phyloP scores from a whole-genome alignment of 305 asterid species.

The Lippia alba region DNA sequence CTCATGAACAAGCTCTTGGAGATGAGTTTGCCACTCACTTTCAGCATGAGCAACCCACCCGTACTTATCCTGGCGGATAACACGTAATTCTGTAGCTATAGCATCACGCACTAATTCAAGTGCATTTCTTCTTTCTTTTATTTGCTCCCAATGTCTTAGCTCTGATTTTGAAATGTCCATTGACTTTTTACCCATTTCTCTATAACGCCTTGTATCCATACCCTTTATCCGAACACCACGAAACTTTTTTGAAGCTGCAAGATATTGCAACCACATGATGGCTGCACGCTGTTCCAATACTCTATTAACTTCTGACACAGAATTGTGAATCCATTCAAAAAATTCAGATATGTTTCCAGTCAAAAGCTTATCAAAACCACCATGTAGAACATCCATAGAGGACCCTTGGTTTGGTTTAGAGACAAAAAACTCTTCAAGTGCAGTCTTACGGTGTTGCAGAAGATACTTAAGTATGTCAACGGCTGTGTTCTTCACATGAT shows the following conservation, averaged over 20 bases:
- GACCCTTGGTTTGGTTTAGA: constrained; percentile 71
- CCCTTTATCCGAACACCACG: constrained; percentile 74
- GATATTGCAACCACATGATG: constrained; percentile 73
- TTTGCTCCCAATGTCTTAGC: constrained; percentile 74
- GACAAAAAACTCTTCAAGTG: constrained; percentile 74
- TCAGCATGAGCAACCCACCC: constrained; percentile 87
- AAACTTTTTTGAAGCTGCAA: constrained; percentile 68
- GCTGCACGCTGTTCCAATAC: constrained; percentile 70
- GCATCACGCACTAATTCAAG: constrained; percentile 79
- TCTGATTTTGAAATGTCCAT: constrained; percentile 59
- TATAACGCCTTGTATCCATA: constrained; percentile 74
- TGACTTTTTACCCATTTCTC: constrained; percentile 66
- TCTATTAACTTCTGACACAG: constrained; percentile 56
- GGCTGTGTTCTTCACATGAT: constrained; percentile 56
- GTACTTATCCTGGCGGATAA: constrained; percentile 77
- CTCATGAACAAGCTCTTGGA: constrained; percentile 77
- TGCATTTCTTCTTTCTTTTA: constrained; percentile 69
- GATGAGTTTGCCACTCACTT: constrained; percentile 76
- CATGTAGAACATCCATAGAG: constrained; percentile 63
- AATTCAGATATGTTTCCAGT: constrained; percentile 59
- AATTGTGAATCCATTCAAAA: constrained; percentile 65
- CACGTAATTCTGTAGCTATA: constrained; percentile 75
- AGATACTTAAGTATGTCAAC: constrained; percentile 74
- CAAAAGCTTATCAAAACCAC: constrained; percentile 72
- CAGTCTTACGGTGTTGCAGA: constrained; percentile 67